Percentiles rank a stretch among this genome's conserved stretches.
Evolutionary conservation across 805 yeast genomes (phyloP).

Genomic region (Zygosaccharomyces gambellarensis): DNA sequence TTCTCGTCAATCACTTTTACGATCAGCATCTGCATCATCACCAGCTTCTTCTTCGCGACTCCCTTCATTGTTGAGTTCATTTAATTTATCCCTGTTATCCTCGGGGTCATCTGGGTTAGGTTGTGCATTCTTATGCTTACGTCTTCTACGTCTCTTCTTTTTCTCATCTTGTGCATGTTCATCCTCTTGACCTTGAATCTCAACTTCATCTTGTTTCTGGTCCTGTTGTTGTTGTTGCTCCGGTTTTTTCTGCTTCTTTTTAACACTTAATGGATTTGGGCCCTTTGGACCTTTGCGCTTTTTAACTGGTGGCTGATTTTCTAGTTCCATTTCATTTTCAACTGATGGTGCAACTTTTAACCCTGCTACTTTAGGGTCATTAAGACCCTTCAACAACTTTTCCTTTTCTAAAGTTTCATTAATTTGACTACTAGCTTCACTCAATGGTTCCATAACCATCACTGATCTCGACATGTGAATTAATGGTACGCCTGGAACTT

Average conservation of each 20-base stretch:
- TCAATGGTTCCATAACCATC: slow-evolving; percentile 92
- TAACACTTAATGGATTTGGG: slow-evolving; percentile 88
- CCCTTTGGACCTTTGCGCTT: slow-evolving; percentile 67
- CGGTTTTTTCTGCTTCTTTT: slow-evolving; percentile 51
- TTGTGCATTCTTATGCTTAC: slow-evolving; percentile 14
- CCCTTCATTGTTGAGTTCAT: background rate
- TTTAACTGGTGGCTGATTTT: slow-evolving; percentile 25
- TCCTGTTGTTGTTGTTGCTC: background rate
- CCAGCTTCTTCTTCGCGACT: background rate
- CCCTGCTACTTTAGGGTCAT: slow-evolving; percentile 53
- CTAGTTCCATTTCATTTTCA: slow-evolving; percentile 6
- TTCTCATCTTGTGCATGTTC: slow-evolving; percentile 2
- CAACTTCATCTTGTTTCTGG: slow-evolving; percentile 1
- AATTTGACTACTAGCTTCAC: slow-evolving; percentile 56
- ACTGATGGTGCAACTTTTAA: slow-evolving; percentile 28
- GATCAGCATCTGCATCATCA: background rate
- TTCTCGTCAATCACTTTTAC: background rate
- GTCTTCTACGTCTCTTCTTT: slow-evolving; percentile 24
- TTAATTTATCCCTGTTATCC: background rate
- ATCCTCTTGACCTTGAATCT: background rate
- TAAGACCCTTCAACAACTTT: slow-evolving; percentile 75
- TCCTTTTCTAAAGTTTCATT: slow-evolving; percentile 51
- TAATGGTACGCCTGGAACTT: slow-evolving; percentile 85
- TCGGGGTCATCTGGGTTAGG: slow-evolving; percentile 2
- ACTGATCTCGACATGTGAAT: slow-evolving; percentile 85